These are phyloP conservation scores for Boechera retrofracta DNA, from an alignment of 345 rosid species.

Conservation along the genomic window DNA sequence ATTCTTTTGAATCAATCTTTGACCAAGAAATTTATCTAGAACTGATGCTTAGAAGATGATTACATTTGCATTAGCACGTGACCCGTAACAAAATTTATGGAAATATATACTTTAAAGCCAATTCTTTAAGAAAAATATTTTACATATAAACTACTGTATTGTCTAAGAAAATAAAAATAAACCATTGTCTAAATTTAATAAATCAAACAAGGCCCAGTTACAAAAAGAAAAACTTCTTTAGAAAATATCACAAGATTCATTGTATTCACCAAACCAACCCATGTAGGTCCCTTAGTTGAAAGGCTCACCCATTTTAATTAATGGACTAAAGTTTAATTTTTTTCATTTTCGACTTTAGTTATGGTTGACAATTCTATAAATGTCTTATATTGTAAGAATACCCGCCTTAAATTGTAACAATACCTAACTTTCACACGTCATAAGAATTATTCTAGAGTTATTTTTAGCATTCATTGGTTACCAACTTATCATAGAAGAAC, in stretches of 20 bases:
- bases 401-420: neutral
- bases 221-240: neutral
- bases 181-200: neutral
- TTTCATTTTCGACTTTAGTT: neutral
- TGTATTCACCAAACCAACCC: neutral
- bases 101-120: neutral
- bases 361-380: neutral
- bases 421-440: neutral
- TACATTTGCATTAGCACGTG: slow-evolving; percentile 12
- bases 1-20: neutral
- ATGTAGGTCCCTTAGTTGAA: neutral
- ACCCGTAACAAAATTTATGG: neutral
- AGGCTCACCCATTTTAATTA: neutral
- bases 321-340: neutral
- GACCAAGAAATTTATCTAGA: neutral
- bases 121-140: too few species aligned
- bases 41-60: neutral
- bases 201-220: slow-evolving; percentile 15
- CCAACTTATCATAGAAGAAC: neutral
- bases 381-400: neutral
- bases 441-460: neutral
- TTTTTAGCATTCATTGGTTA: neutral
- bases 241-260: neutral
- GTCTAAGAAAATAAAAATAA: too few species aligned
- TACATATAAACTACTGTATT: too few species aligned